These are phyloP conservation scores for Curvularia sp. DNA, from an alignment of 2,329 filamentous ascomycete genomes.

Conservation along the genomic window DNA sequence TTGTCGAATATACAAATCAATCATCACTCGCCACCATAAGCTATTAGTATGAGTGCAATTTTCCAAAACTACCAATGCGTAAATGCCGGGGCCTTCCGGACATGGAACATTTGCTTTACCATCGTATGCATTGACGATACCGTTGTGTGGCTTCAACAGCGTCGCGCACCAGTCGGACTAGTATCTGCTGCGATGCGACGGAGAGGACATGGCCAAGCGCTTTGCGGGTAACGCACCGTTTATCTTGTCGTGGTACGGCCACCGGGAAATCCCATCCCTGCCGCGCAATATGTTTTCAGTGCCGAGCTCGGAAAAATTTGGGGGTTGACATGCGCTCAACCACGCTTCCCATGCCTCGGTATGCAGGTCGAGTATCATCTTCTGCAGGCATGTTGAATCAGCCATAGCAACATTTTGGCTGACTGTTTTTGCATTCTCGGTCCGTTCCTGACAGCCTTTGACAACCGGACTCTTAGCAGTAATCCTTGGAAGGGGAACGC, in stretches of 20 bases:
- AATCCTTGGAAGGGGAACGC: background rate
- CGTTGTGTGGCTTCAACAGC: background rate
- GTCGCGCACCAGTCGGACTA: conserved; percentile 1
- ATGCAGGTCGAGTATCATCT: conserved; percentile 19
- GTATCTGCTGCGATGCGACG: background rate
- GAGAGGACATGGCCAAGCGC: conserved; percentile 1
- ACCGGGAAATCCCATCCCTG: background rate
- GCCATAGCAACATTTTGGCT: conserved; percentile 11
- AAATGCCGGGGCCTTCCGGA: background rate
- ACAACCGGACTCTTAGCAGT: conserved; percentile 1
- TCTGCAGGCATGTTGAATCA: conserved; percentile 18
- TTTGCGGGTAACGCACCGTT: conserved; percentile 5
- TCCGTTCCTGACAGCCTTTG: conserved; percentile 16
- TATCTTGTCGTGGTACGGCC: background rate
- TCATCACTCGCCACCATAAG: background rate
- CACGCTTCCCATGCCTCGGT: conserved; percentile 18
- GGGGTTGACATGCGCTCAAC: conserved; percentile 10
- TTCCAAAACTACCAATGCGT: background rate
- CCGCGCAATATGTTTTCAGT: background rate
- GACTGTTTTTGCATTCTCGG: conserved; percentile 11
- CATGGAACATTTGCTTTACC: background rate
- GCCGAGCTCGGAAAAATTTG: conserved; percentile 3
- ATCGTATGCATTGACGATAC: background rate
- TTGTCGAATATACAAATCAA: conserved; percentile 21
- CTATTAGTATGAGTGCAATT: background rate